phyloP scores from a whole-genome alignment of 768 basidiomycete species.

The Chlorophyllum brunneum region DNA sequence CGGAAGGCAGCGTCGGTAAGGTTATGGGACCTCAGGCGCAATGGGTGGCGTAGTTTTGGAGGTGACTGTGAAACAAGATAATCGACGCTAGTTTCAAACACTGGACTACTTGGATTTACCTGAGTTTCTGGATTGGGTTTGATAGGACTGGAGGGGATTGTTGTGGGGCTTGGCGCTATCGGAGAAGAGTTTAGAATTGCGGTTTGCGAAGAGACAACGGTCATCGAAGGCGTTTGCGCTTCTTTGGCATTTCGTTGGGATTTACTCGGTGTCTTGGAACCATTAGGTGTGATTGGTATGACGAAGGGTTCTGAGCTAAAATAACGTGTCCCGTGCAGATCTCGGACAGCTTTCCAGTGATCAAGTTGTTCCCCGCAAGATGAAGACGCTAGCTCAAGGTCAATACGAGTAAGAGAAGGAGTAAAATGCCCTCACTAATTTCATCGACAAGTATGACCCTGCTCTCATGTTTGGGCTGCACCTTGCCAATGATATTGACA shows the following conservation, averaged over 20 bases:
- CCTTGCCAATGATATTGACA: conserved; percentile 44
- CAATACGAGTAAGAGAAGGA: not conserved
- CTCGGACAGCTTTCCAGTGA: conserved; percentile 50
- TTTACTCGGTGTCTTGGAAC: conserved; percentile 2
- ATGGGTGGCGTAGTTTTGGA: conserved; percentile 67
- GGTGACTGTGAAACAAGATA: conserved; percentile 28
- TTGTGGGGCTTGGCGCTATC: conserved; percentile 21
- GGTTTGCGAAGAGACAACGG: conserved; percentile 12
- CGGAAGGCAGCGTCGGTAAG: conserved; percentile 71
- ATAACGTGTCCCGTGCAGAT: conserved; percentile 53
- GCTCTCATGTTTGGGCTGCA: conserved; percentile 34
- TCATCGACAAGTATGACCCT: conserved; percentile 43
- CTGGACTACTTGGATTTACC: conserved; percentile 15
- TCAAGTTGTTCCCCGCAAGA: conserved; percentile 45
- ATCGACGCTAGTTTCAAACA: conserved; percentile 16
- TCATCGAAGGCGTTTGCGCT: conserved; percentile 6
- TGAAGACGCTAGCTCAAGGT: conserved; percentile 35
- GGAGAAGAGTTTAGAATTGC: conserved; percentile 16
- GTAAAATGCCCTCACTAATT: conserved; percentile 40
- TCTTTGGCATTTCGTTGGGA: not conserved
- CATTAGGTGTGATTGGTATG: conserved; percentile 30
- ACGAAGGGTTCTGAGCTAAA: conserved; percentile 45
- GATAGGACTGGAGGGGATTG: conserved; percentile 23
- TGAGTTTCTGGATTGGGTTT: conserved; percentile 18
- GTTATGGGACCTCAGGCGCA: conserved; percentile 60